Conservation (phyloP, 345 rosid genomes). For the Acer saccharum region DNA sequence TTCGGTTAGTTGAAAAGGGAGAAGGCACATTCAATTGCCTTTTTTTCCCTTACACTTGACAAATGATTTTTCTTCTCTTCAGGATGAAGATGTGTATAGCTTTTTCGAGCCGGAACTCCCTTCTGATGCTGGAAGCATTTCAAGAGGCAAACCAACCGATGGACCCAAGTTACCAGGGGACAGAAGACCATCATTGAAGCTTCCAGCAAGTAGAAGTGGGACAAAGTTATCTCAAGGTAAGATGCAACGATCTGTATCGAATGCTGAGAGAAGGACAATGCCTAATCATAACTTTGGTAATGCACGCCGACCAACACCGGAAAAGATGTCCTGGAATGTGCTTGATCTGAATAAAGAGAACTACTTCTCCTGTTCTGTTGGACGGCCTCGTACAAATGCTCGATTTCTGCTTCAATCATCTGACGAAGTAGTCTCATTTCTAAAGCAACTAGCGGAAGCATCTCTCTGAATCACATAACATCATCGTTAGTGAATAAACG, state of each 20-base stretch:
- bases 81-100: slow-evolving; percentile 98
- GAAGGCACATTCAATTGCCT: neutral
- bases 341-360: slow-evolving; percentile 98
- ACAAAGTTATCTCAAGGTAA: slow-evolving; percentile 63
- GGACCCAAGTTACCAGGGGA: slow-evolving; percentile 60
- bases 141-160: slow-evolving; percentile 66
- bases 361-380: slow-evolving; percentile 96
- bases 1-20: neutral
- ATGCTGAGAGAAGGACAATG: slow-evolving; percentile 49
- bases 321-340: slow-evolving; percentile 90
- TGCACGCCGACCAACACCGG: slow-evolving; percentile 61
- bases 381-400: slow-evolving; percentile 80
- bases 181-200: slow-evolving; percentile 55
- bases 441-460: slow-evolving; percentile 56
- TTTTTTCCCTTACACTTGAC: neutral
- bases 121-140: slow-evolving; percentile 48
- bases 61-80: neutral
- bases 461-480: slow-evolving; percentile 16
- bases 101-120: slow-evolving; percentile 99
- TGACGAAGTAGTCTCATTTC: slow-evolving; percentile 77
- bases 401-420: slow-evolving; percentile 74
- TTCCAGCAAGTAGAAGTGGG: slow-evolving; percentile 62
- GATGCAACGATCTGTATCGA: slow-evolving; percentile 53
- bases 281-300: slow-evolving; percentile 43
- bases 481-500: neutral